phyloP scores from a whole-genome alignment of 129 eudicot genomes.

The Artemisia annua region DNA sequence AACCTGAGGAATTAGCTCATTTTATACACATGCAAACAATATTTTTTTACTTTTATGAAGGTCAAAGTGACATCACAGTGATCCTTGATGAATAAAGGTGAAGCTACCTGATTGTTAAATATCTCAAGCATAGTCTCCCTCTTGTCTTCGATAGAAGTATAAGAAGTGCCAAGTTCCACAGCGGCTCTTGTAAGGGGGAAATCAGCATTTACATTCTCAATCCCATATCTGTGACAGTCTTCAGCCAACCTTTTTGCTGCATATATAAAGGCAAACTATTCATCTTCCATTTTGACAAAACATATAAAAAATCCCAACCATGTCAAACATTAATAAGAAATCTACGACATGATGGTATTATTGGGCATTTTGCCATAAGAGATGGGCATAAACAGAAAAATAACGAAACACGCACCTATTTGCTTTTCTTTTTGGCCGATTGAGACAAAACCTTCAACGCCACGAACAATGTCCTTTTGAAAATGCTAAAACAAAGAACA shows the following conservation, averaged over 20 bases:
- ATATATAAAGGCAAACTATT: constrained; percentile 28
- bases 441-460: constrained; percentile 71
- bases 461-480: constrained; percentile 86
- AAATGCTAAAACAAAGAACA: constrained; percentile 65
- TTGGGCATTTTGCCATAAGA: not conserved
- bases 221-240: constrained; percentile 76
- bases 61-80: constrained; percentile 12
- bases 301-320: constrained; percentile 9
- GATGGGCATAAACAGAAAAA: not conserved
- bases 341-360: not conserved
- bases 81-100: not conserved
- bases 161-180: constrained; percentile 56
- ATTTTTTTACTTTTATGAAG: not conserved
- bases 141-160: constrained; percentile 57
- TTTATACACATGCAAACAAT: too few relatives aligned
- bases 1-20: too few relatives aligned
- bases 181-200: constrained; percentile 70
- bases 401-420: constrained; percentile 51
- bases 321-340: not conserved
- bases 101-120: constrained; percentile 63
- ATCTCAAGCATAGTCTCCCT: constrained; percentile 72
- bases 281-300: constrained; percentile 11
- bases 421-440: constrained; percentile 74
- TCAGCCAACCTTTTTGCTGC: constrained; percentile 80
- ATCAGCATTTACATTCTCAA: constrained; percentile 52